Evolutionary conservation across 345 rosid species (phyloP), one percentile per base, ranked within the genome.

Genomic region (Eucalyptus cloeziana): DNA sequence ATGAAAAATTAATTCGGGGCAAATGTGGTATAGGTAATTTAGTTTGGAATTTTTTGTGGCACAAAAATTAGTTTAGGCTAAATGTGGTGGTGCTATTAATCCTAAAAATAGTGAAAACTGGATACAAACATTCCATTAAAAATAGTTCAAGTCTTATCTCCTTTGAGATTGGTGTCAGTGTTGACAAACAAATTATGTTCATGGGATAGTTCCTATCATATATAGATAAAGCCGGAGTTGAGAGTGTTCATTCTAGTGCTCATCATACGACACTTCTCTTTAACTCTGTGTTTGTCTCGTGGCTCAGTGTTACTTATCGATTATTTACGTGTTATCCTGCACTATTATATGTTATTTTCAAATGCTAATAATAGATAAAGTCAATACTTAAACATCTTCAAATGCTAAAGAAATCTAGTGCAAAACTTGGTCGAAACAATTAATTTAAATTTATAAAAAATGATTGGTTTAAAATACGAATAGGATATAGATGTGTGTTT

Each of bases 211-310:
- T 52, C 58, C 10, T 30, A 3, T 30, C 31, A 30, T 30, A 64
- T 64, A 64, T 64, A 30, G n/a, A 7, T 30, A 64, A 30, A 30
- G 17, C 71, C 3, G 0, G 4, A 30, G 71, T 6, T 30, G 33
- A 30, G 9, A 30, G 37, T 4, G 71, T 64, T 64, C 17, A 12
- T 27, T 27, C 15, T 60, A 12, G 7, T 11, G 33, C 17, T 64
- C 1, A 2, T 15, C 37, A 3, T 31, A 0, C 7, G 17, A 31
- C 71, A 30, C 71, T 62, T 62, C 5, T 64, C 71, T 64, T 64
- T 6, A 64, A 15, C 37, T 2, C 0, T 7, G 1, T 64, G 0
- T 31, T 14, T 27, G 5, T 30, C 19, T 6, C 2, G 7, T 30
- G 33, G 31, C 5, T 31, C 0, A 7, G 8, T 64, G 31, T 30